phyloP scores from a whole-genome alignment of 2,329 filamentous ascomycete genomes.

The Ascochyta lentis region DNA sequence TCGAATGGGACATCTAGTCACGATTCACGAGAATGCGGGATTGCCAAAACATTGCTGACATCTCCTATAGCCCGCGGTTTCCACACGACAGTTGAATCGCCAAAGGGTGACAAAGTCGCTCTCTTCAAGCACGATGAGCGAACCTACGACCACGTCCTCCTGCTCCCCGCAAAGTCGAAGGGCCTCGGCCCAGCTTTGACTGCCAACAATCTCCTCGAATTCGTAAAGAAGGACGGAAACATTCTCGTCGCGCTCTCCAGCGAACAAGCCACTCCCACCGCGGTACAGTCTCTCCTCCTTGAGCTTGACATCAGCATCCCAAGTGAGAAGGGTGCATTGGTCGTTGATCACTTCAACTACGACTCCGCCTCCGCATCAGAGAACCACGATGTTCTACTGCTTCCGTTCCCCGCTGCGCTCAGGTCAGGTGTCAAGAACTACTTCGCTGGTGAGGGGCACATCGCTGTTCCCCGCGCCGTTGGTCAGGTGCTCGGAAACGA shows the following conservation, averaged over 20 bases:
- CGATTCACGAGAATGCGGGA: not conserved
- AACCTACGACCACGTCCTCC: constrained; percentile 86
- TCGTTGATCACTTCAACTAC: constrained; percentile 97
- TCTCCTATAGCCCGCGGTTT: constrained; percentile 75
- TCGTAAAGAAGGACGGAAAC: constrained; percentile 90
- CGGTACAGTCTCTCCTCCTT: constrained; percentile 78
- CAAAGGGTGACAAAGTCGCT: constrained; percentile 61
- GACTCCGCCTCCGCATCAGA: constrained; percentile 78
- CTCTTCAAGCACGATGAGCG: constrained; percentile 88
- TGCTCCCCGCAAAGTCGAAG: constrained; percentile 90
- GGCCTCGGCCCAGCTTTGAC: constrained; percentile 89
- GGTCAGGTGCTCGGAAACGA: constrained; percentile 81
- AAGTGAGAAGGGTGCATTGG: constrained; percentile 79
- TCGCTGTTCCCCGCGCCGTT: constrained; percentile 83
- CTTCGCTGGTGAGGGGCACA: constrained; percentile 72
- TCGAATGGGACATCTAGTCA: constrained; percentile 4
- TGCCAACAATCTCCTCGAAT: constrained; percentile 85
- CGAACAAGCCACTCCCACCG: constrained; percentile 70
- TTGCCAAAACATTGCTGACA: constrained; percentile 15
- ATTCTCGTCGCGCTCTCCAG: constrained; percentile 85
- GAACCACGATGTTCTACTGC: constrained; percentile 84
- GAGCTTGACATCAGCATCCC: constrained; percentile 92
- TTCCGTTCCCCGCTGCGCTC: constrained; percentile 70
- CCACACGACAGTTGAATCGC: constrained; percentile 77
- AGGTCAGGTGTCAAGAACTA: constrained; percentile 76